Conservation (phyloP, 805 yeast genomes). For the Schizosaccharomyces osmophilus region DNA sequence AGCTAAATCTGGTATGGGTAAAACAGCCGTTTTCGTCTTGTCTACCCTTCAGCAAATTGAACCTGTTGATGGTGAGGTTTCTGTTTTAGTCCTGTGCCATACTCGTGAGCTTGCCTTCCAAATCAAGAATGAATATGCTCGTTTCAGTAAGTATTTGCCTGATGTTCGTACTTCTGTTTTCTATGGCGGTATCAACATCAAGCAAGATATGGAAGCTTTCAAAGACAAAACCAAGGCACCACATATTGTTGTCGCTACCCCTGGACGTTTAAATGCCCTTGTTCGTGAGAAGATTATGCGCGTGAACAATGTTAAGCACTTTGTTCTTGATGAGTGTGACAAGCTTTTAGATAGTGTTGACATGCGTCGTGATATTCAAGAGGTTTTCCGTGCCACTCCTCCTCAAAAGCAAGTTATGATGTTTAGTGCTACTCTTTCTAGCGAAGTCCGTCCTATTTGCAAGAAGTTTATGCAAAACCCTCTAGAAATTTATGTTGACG, state of each 20-base stretch:
- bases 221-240: conserved; percentile 86
- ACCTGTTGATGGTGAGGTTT: conserved; percentile 89
- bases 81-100: conserved; percentile 86
- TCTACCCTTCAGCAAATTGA: conserved; percentile 92
- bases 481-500: conserved; percentile 88
- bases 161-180: conserved; percentile 91
- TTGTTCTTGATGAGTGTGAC: conserved; percentile 95
- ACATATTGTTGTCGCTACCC: conserved; percentile 91
- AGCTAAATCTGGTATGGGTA: conserved; percentile 98
- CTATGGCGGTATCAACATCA: conserved; percentile 81
- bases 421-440: conserved; percentile 90
- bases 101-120: conserved; percentile 97
- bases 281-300: conserved; percentile 78
- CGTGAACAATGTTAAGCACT: conserved; percentile 71
- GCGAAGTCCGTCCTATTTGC: conserved; percentile 87
- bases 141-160: conserved; percentile 96
- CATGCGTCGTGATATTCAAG: conserved; percentile 97
- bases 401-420: conserved; percentile 98
- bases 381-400: conserved; percentile 89
- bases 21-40: conserved; percentile 90
- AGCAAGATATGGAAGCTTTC: conserved; percentile 64
- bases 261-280: conserved; percentile 88
- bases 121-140: conserved; percentile 86
- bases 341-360: conserved; percentile 69
- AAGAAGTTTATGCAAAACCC: conserved; percentile 96